Evolutionary conservation across 2,329 filamentous ascomycete genomes (phyloP), one percentile per base, ranked within the genome.

Genomic region (Sporothrix brasiliensis): DNA sequence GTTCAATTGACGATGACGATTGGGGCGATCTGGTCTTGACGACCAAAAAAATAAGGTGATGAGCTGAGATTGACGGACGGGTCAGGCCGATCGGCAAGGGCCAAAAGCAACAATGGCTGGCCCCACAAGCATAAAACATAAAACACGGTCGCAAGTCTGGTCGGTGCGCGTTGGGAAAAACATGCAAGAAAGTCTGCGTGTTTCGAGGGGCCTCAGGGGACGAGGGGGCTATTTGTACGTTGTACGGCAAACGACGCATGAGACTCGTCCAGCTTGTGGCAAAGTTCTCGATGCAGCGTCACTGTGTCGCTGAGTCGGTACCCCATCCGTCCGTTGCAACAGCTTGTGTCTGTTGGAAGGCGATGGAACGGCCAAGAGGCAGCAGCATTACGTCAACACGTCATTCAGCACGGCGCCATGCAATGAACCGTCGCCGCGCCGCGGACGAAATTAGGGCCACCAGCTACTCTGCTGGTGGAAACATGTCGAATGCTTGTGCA

Each of bases 141-240:
- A 44, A 44, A 44, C 41, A 44, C 41, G 3, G 13, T 44, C 13
- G 47, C 47, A 39, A n/a, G 19, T 19, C 27, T 58, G 54, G 54
- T 58, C 54, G 54, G 54, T 58, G 54, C 54, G 54, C 54, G 54
- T 39, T 19, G 34, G 24, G 21, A 21, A 19, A 58, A 14, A 27
- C 2, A 39, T 19, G 41, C 41, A 44, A n/a, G 16, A 30, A 30
- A 34, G 6, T 34, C 34, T 34, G 52, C 30, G 30, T 58, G 54
- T 58, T 58, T 58, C 54, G 54, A 58, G 54, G 54, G 54, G 27
- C 27, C 27, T 10, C 54, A n/a, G 27, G 54, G 54, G 16, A 21
- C 24, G 2, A 30, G 27, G 4, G 27, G 27, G 27, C 27, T 58
- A 58, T 24, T 58, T 58, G 54, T 58, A 30, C 27, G 4, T 30